These are phyloP conservation scores for Xenosphaeropsis pyriputrescens DNA, from an alignment of 2,329 filamentous ascomycete species.

Conservation along the genomic window DNA sequence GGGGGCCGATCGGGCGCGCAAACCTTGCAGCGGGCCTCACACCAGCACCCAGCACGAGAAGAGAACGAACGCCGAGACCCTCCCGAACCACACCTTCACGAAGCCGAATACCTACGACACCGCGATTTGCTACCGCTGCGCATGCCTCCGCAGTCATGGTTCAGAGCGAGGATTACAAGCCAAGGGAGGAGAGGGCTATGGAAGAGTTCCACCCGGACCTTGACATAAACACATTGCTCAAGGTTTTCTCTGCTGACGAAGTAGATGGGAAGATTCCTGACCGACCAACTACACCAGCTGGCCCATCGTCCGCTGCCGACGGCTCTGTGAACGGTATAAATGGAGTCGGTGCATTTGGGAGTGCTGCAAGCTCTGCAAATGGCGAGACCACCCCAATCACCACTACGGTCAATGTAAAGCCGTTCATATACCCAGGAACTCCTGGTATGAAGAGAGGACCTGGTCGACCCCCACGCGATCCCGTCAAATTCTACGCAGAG, in stretches of 20 bases:
- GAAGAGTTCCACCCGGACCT: slow-evolving; percentile 95
- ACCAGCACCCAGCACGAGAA: slow-evolving; percentile 28
- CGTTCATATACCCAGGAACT: slow-evolving; percentile 19
- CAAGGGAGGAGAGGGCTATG: slow-evolving; percentile 90
- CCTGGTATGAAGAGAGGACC: slow-evolving; percentile 37
- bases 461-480: slow-evolving; percentile 49
- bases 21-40: slow-evolving; percentile 29
- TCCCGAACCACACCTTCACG: slow-evolving; percentile 34
- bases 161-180: slow-evolving; percentile 93
- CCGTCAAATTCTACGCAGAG: slow-evolving; percentile 39
- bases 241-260: slow-evolving; percentile 68
- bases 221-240: slow-evolving; percentile 71
- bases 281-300: slow-evolving; percentile 22
- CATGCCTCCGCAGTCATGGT: slow-evolving; percentile 78
- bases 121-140: slow-evolving; percentile 26
- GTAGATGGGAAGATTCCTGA: slow-evolving; percentile 59
- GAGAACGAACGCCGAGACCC: slow-evolving; percentile 37
- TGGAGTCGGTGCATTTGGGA: slow-evolving; percentile 8
- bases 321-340: slow-evolving; percentile 24
- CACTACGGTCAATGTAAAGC: slow-evolving; percentile 8
- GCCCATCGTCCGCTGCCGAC: slow-evolving; percentile 19
- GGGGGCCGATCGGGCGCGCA: slow-evolving; percentile 35
- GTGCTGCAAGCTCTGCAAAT: slow-evolving; percentile 9
- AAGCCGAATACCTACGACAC: slow-evolving; percentile 31
- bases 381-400: slow-evolving; percentile 11